Evolutionary conservation across 2,329 filamentous ascomycete genomes (phyloP), one percentile per base, ranked within the genome.

Genomic region (Rutstroemia sydowiana): DNA sequence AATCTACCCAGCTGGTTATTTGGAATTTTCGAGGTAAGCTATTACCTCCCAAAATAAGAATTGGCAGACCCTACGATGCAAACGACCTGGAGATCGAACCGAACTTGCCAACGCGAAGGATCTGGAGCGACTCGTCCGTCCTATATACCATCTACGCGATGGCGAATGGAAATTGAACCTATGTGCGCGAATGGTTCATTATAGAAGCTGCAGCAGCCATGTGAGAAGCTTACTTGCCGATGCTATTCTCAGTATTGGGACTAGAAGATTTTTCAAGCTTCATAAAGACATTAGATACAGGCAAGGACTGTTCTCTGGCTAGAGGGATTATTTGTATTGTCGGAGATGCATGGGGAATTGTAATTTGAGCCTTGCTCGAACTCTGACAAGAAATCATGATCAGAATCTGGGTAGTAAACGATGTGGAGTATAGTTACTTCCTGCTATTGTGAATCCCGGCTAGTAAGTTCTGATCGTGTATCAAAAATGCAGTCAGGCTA

Each of bases 11-110:
- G 57, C 52, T 54, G 55, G 55, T 54, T 58, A 52, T 50, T 59
- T 53, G 45, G 54, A 14, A 20, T 57, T 52, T 51, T 47, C 47
- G 55, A 64, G 63, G 63, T 65, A 58, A 63, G 63, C 58, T 48
- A 49, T 34, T 32, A 48, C 36, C 51, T 41, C 45, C 40, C 41
- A 31, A 26, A 18, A 45, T 20, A 49, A 31, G 34, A 48, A 46
- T 51, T 61, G 59, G 61, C 60, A 60, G 61, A 57, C 53, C 54
- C 50, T 28, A 18, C 11, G 41, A n/a, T n/a, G n/a, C n/a, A n/a
- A n/a, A n/a, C n/a, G n/a, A n/a, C n/a, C n/a, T n/a, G n/a, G n/a
- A 30, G 16, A 13, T 16, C 31, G 44, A 48, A 37, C 45, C 31
- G 46, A 16, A 32, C 31, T 40, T 18, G n/a, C 41, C 26, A 32